Conservation (phyloP, 1,139 yeast species). For the Candida buenavistaensis region DNA sequence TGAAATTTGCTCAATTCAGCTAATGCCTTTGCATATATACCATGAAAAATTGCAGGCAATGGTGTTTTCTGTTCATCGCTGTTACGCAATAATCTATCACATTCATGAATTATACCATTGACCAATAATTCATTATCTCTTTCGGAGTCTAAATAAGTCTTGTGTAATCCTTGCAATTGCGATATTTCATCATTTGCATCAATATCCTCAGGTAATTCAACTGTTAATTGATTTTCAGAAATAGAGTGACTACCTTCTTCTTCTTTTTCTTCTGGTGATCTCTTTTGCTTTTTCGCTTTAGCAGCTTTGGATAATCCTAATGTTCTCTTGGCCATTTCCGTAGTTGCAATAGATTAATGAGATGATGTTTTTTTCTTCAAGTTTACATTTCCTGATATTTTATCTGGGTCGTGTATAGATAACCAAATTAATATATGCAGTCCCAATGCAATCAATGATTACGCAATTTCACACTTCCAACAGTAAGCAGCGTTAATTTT, state of each 20-base stretch:
- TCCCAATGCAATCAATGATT: not conserved
- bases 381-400: not conserved
- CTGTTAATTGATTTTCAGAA: conserved; percentile 49
- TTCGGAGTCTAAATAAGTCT: conserved; percentile 53
- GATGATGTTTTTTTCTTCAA: too few species aligned
- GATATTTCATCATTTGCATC: conserved; percentile 78
- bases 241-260: conserved; percentile 16
- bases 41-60: conserved; percentile 64
- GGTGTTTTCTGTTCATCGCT: conserved; percentile 29
- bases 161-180: conserved; percentile 73
- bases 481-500: not conserved
- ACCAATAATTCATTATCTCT: conserved; percentile 63
- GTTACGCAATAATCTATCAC: conserved; percentile 71
- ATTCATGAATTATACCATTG: conserved; percentile 88
- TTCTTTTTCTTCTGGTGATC: conserved; percentile 15
- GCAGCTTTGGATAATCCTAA: conserved; percentile 76
- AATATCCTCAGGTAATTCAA: conserved; percentile 68
- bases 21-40: conserved; percentile 72
- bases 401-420: not conserved
- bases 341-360: not conserved
- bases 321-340: conserved; percentile 68
- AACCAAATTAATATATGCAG: not conserved
- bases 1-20: conserved; percentile 65
- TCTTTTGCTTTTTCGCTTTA: conserved; percentile 50
- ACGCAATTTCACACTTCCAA: conserved; percentile 3